Percentiles rank a stretch among this genome's conserved stretches.
phyloP scores from a whole-genome alignment of 129 eudicot genomes.

The Sambucus nigra region DNA sequence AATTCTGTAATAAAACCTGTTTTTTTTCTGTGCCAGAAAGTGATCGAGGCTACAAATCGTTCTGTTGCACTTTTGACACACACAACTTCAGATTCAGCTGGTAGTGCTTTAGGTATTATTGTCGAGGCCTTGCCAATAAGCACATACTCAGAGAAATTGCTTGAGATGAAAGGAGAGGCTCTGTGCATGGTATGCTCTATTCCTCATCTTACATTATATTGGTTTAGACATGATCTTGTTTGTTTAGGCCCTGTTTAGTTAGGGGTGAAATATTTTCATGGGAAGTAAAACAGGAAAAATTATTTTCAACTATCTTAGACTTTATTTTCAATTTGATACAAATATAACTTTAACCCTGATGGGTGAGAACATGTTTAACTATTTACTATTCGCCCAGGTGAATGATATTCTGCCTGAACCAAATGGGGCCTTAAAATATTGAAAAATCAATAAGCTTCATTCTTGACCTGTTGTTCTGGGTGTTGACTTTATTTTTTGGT shows the following conservation, averaged over 20 bases:
- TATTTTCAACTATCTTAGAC: too few relatives aligned
- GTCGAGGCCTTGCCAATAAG: conserved; percentile 65
- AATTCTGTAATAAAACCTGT: neutral
- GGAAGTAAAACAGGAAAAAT: too few relatives aligned
- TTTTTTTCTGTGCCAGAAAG: conserved; percentile 51
- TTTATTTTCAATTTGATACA: too few relatives aligned
- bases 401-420: too few relatives aligned
- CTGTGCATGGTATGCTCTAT: conserved; percentile 50
- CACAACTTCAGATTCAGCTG: conserved; percentile 51
- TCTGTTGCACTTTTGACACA: conserved; percentile 63
- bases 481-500: conserved; percentile 12
- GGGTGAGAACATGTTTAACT: too few relatives aligned
- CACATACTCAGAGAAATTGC: conserved; percentile 65
- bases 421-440: too few relatives aligned
- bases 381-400: too few relatives aligned
- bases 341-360: too few relatives aligned
- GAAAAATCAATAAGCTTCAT: too few relatives aligned
- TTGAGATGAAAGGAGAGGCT: conserved; percentile 81
- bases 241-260: too few relatives aligned
- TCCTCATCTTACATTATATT: conserved; percentile 5
- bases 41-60: conserved; percentile 26
- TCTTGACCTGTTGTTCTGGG: conserved; percentile 7
- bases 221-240: too few relatives aligned
- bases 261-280: too few relatives aligned
- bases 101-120: conserved; percentile 43